Base-by-base conservation (phyloP, 306 rosid species). In the Cucurbita moschata region DNA sequence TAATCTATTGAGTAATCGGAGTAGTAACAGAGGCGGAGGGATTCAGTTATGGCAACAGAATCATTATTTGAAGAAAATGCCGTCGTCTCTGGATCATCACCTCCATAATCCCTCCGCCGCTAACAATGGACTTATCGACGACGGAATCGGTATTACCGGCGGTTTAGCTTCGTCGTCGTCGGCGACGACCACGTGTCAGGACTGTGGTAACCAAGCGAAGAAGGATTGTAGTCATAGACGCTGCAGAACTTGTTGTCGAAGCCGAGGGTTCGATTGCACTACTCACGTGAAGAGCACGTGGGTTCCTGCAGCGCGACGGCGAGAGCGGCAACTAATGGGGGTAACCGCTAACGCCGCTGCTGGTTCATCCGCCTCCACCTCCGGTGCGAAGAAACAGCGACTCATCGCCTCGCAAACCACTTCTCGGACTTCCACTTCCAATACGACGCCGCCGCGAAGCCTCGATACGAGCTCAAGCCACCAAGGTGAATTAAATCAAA, bases 231-330 rank as follows among this genome's bases (percentile, higher is more conserved):
- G 77, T 26, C 89, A 89, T 19, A 73, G 97, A 43, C 77, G 98
- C 75, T 94, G 98, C 50, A 85, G 98, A 64, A 94, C 98, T 19
- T 94, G 98, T 54, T 94, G 98, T 64, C 89, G 89, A 71, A 94
- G 98, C 76, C 85, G 98, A 16, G 97, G 97, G 43, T 90, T 77
- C 68, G 98, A 88, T 75, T 94, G 98, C 63, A 63, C 87, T 50
- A 94, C 98, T 18, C 98, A 94, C 81, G 89, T 94, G 59, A 90
- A 94, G 81, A 94, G 98, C 82, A 90, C 98, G 40, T 94, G 98
- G 98, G 98, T 90, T 0, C 94, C 98, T 0, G 97, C 97, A 0
- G 82, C 96, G 5, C 89, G 98, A 7, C 86, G 98, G 65, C 82
- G 97, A 14, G 98, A 94, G 76, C 89, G 98, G 11, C 98, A 81